Conservation (phyloP, 345 rosid species). For the Eucalyptus melliodora region DNA sequence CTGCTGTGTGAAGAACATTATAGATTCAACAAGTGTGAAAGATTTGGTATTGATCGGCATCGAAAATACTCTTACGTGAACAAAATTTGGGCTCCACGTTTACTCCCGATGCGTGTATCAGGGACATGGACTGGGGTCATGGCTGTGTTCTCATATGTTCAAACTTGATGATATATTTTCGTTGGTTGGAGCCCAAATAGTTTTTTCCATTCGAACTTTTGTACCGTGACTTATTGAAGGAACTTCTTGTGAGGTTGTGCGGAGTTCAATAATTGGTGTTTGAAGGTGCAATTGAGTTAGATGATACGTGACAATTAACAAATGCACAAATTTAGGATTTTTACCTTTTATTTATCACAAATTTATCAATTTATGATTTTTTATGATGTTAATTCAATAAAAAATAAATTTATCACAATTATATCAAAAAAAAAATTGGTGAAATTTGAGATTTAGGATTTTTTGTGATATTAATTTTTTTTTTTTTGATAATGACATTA, state of each 20-base stretch:
- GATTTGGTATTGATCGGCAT: not conserved
- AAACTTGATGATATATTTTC: not conserved
- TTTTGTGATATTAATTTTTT: too few relatives aligned
- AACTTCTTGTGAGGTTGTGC: not conserved
- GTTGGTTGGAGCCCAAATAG: not conserved
- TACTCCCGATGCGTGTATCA: not conserved
- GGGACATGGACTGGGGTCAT: not conserved
- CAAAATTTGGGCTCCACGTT: not conserved
- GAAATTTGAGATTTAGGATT: too few relatives aligned
- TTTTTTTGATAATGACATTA: too few relatives aligned
- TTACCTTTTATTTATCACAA: too few relatives aligned
- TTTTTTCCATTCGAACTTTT: not conserved
- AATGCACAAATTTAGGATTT: fast-evolving
- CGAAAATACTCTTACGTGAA: not conserved
- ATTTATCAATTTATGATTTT: too few relatives aligned
- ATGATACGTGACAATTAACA: fast-evolving
- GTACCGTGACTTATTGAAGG: not conserved
- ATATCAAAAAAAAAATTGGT: too few relatives aligned
- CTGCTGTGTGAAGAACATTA: too few relatives aligned
- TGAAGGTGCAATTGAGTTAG: not conserved
- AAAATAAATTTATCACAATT: too few relatives aligned
- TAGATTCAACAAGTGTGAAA: too few relatives aligned
- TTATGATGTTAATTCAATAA: too few relatives aligned
- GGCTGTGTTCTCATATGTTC: not conserved
- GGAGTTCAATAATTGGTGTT: not conserved